A percentile compares a stretch with the other conserved stretches of the same genome.
Conservation (phyloP, 441 rosid species). For the Capsella rubella region DNA sequence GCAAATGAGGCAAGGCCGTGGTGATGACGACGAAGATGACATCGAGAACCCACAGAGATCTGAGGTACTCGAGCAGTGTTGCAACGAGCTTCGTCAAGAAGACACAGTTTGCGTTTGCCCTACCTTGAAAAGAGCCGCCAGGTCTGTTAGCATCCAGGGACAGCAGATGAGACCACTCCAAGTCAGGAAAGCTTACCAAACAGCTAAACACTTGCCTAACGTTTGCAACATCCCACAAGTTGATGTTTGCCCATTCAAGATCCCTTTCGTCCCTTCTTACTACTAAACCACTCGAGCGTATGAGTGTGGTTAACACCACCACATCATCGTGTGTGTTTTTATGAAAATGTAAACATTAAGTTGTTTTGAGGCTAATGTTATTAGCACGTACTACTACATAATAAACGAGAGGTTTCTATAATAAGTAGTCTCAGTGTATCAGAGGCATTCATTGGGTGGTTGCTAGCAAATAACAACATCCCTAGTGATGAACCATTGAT, state of each 20-base stretch:
- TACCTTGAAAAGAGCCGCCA: slow-evolving; percentile 27
- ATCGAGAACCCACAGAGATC: neutral
- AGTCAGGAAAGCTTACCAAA: neutral
- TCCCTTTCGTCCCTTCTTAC: slow-evolving; percentile 11
- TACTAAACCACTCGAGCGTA: no score
- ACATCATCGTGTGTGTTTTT: neutral
- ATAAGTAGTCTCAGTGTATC: slow-evolving; percentile 43
- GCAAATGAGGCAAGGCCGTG: neutral
- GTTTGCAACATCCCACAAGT: slow-evolving; percentile 24
- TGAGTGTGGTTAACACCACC: no score
- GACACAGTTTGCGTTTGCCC: slow-evolving; percentile 34
- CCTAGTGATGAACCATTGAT: slow-evolving; percentile 42
- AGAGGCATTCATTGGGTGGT: slow-evolving; percentile 39
- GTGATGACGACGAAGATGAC: slow-evolving; percentile 4
- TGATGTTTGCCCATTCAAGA: slow-evolving; percentile 27
- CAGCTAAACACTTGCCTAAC: slow-evolving; percentile 35
- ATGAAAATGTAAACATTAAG: neutral
- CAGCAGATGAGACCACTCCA: slow-evolving; percentile 3
- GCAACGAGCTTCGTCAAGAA: slow-evolving; percentile 36
- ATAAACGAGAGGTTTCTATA: neutral
- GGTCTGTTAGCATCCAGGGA: slow-evolving; percentile 3
- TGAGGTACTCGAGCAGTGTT: slow-evolving; percentile 23
- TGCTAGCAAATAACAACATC: slow-evolving; percentile 44
- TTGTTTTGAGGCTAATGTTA: neutral
- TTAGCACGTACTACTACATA: neutral